These are phyloP conservation scores for Backusella tuberculispora DNA, from an alignment of 192 early-diverging fungal genomes.

Conservation along the genomic window DNA sequence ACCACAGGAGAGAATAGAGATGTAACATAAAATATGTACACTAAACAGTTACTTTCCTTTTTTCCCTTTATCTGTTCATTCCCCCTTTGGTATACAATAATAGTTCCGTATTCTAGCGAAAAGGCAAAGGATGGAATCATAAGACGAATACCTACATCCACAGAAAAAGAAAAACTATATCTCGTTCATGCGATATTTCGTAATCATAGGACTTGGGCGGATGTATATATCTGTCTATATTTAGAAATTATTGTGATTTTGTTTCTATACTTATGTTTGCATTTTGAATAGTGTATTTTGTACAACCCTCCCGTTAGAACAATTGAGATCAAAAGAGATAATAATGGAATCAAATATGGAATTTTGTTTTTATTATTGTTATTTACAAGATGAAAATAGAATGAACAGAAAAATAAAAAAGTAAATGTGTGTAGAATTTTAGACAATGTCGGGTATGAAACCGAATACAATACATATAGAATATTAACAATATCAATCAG, in stretches of 20 bases:
- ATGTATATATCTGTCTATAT: neutral
- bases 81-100: neutral
- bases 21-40: neutral
- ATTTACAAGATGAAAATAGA: constrained; percentile 19
- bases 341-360: neutral
- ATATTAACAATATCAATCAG: constrained; percentile 13
- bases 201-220: neutral
- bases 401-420: neutral
- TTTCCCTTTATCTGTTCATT: neutral
- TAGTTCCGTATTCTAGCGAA: neutral
- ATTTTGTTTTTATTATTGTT: constrained; percentile 17
- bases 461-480: constrained; percentile 12
- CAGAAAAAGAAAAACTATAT: neutral
- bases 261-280: neutral
- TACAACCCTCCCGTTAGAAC: neutral
- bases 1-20: neutral
- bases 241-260: neutral
- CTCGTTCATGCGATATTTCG: neutral
- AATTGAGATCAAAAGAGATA: neutral
- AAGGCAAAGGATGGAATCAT: neutral
- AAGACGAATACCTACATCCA: neutral
- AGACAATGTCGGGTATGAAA: neutral
- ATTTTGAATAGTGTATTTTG: neutral
- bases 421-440: neutral
- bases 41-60: neutral